Evolutionary conservation across 2,329 filamentous ascomycete species (phyloP).

Genomic region (Laburnicola sp.): DNA sequence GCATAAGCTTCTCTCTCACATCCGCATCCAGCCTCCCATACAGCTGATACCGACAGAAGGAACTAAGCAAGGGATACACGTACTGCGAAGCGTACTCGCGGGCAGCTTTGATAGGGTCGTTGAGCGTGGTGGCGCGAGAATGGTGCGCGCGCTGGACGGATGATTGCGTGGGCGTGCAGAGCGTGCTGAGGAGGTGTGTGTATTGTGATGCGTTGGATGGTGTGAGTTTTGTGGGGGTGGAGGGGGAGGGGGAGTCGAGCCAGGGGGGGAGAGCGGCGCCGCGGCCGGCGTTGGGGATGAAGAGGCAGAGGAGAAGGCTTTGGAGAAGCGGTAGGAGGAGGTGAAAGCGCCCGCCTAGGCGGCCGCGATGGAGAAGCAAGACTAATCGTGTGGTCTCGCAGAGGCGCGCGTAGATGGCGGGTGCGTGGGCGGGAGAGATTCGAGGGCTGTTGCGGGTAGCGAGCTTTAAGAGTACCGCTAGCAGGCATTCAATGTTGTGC

Average conservation of each 20-base stretch:
- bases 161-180: constrained; percentile 64
- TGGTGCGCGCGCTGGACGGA: constrained; percentile 52
- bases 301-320: constrained; percentile 58
- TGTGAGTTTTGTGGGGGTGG: constrained; percentile 30
- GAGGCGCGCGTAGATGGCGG: constrained; percentile 56
- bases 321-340: constrained; percentile 60
- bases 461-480: constrained; percentile 43
- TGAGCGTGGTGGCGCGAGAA: constrained; percentile 45
- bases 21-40: constrained; percentile 52
- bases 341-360: constrained; percentile 63
- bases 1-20: constrained; percentile 62
- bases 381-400: constrained; percentile 58
- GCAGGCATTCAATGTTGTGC: constrained; percentile 47
- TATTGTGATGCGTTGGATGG: constrained; percentile 54
- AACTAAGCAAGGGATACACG: constrained; percentile 60
- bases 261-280: constrained; percentile 35
- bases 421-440: constrained; percentile 29
- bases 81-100: constrained; percentile 61
- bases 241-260: constrained; percentile 25
- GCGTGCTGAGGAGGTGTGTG: constrained; percentile 60
- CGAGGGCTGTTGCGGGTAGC: constrained; percentile 36
- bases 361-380: constrained; percentile 60
- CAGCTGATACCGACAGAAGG: constrained; percentile 59
- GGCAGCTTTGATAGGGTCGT: constrained; percentile 63
- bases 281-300: constrained; percentile 49